A percentile compares a stretch with the other conserved stretches of the same genome.
Conservation (phyloP, 176 grass and related monocot species). For the Hsuehochloa calcarea region DNA sequence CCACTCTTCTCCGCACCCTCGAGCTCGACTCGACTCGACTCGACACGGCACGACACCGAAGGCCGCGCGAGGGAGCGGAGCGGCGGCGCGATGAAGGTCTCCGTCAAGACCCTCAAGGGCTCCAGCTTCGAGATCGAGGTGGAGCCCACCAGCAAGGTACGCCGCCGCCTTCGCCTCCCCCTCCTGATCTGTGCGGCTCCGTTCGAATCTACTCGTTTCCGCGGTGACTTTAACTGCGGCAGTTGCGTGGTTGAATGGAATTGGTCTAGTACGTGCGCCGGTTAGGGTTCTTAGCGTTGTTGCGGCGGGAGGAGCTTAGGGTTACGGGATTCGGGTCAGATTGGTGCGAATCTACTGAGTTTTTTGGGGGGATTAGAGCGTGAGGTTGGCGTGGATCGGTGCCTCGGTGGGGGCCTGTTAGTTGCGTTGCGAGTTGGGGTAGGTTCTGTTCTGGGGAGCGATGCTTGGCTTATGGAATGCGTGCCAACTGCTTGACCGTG, state of each 20-base stretch:
- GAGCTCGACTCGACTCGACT: no score
- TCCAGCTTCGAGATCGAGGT: constrained; percentile 59
- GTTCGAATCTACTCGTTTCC: neutral
- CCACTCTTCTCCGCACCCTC: neutral
- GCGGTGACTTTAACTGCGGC: neutral
- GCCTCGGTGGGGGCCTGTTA: neutral
- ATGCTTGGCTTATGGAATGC: neutral
- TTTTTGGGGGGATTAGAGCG: neutral
- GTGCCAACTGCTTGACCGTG: neutral
- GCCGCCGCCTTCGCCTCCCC: neutral
- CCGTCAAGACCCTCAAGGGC: constrained; percentile 54
- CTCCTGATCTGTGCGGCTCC: neutral
- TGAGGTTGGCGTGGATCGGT: neutral
- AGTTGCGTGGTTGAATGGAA: neutral
- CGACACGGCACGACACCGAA: neutral
- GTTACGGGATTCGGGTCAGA: neutral
- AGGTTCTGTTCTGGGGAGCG: neutral
- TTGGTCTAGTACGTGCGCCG: neutral
- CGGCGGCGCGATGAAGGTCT: constrained; percentile 47
- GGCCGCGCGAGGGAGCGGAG: neutral
- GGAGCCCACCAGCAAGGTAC: constrained; percentile 46
- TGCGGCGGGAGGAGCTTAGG: neutral
- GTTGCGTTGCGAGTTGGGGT: neutral
- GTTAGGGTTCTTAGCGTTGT: neutral
- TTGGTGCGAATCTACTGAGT: neutral